These are phyloP conservation scores for Penicillium arizonense DNA, from an alignment of 495 filamentous ascomycete species.

Conservation along the genomic window DNA sequence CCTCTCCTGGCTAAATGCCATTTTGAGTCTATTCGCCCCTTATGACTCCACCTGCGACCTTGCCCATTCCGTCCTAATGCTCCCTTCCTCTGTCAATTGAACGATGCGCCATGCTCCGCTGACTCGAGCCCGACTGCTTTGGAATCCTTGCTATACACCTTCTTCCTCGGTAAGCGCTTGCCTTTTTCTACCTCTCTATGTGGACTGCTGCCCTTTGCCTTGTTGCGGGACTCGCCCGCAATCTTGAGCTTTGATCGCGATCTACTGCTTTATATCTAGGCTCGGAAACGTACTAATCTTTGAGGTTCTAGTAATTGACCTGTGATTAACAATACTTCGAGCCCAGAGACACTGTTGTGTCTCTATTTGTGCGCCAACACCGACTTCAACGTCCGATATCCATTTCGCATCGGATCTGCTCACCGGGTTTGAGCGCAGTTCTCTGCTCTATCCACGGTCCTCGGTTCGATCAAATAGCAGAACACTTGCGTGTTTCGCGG, in stretches of 20 bases:
- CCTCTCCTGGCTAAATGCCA: background rate
- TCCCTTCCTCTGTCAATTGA: conserved; percentile 7
- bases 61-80: conserved; percentile 1
- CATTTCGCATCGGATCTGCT: background rate
- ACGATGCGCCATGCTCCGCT: conserved; percentile 4
- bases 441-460: background rate
- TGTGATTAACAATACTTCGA: background rate
- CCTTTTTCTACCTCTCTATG: too few species aligned
- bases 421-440: background rate
- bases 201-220: background rate
- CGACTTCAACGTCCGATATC: background rate
- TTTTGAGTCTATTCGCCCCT: conserved; percentile 3
- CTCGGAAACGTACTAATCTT: too few species aligned
- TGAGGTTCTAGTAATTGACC: too few species aligned
- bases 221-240: too few species aligned
- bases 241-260: too few species aligned
- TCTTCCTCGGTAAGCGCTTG: background rate
- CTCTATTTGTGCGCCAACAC: background rate
- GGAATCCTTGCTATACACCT: background rate
- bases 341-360: background rate
- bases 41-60: conserved; percentile 16
- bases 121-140: background rate
- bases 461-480: background rate
- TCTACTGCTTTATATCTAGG: too few species aligned
- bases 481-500: background rate